Evolutionary conservation across 2,329 filamentous ascomycete species (phyloP), one percentile per base, ranked within the genome.

Genomic region (Berkeleyomyces basicola): DNA sequence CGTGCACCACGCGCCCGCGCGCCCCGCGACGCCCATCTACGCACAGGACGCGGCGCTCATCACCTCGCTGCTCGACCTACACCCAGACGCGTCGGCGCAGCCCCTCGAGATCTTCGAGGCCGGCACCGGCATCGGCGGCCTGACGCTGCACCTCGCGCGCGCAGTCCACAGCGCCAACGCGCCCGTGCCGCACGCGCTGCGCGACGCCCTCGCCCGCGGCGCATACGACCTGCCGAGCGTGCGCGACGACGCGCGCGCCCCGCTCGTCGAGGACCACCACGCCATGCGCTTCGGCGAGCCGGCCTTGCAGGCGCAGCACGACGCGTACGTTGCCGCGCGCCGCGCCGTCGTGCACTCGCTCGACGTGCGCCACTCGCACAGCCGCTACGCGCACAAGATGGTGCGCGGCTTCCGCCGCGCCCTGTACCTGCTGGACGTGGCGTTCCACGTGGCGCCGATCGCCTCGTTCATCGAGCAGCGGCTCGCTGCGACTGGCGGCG

Each of bases 51-150:
- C 87, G 16, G 85, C 81, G 67, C 74, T 87, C 40, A 91, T 93
- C 61, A 84, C 90, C 44, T 86, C 83, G 1, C 76, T 91, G 33
- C 79, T 95, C 31, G 88, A 93, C 70, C 77, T 93, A 53, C 84
- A 92, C 70, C 80, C 83, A 68, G 44, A 69, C 73, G 65, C 61
- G 70, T 72, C 4, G 71, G 73, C 10, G 72, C 75, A 23, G 7
- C 80, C 78, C 0, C 71, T 91, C 10, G 86, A 92, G 70, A 87
- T 93, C 53, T 83, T 93, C 61, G 89, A 93, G 72, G 88, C 88
- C 57, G 88, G 89, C 14, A 93, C 88, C 3, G 89, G 88, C n/a
- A 87, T 91, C 76, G 89, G 88, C 64, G 84, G 85, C 42, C 73
- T 93, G 64, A 92, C 88, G 0, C 73, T 93, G 3, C 82, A 91